Conservation (phyloP, 2,329 filamentous ascomycete genomes). For the Sporothrix luriei region DNA sequence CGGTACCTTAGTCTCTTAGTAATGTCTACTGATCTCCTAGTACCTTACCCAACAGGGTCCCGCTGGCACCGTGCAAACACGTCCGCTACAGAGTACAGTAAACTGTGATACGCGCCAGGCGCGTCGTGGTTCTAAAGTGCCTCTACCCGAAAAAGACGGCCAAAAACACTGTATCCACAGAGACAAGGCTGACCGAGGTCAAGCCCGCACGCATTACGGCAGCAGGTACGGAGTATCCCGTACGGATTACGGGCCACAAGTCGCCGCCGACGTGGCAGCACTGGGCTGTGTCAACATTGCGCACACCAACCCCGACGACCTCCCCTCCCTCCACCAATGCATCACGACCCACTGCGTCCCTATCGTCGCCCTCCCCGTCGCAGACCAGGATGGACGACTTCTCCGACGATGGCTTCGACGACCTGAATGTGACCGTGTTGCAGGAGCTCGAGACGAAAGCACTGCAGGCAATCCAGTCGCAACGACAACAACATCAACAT, state of each 20-base stretch:
- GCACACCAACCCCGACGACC: background rate
- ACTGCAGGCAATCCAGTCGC: constrained; percentile 42
- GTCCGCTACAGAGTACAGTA: no score
- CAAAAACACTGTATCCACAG: background rate
- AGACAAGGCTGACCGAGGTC: constrained; percentile 13
- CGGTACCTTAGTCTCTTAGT: background rate
- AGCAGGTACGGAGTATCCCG: background rate
- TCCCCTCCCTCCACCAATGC: constrained; percentile 10
- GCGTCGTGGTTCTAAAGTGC: constrained; percentile 21
- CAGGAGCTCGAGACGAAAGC: constrained; percentile 63
- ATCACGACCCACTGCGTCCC: background rate
- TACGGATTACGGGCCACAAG: background rate
- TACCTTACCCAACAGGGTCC: background rate
- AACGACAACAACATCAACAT: constrained; percentile 30
- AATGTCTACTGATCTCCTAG: background rate
- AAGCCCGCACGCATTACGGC: background rate
- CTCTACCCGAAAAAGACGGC: background rate
- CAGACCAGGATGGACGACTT: constrained; percentile 57
- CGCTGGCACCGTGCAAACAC: background rate
- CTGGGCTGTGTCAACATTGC: background rate
- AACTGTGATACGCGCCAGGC: constrained; percentile 13
- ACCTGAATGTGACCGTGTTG: constrained; percentile 59
- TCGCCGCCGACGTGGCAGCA: background rate
- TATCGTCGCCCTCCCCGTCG: constrained; percentile 1
- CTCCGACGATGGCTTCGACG: constrained; percentile 65